Evolutionary conservation across 2,329 filamentous ascomycete species (phyloP), one percentile per base, ranked within the genome.

Genomic region (Coniochaeta pulveracea): DNA sequence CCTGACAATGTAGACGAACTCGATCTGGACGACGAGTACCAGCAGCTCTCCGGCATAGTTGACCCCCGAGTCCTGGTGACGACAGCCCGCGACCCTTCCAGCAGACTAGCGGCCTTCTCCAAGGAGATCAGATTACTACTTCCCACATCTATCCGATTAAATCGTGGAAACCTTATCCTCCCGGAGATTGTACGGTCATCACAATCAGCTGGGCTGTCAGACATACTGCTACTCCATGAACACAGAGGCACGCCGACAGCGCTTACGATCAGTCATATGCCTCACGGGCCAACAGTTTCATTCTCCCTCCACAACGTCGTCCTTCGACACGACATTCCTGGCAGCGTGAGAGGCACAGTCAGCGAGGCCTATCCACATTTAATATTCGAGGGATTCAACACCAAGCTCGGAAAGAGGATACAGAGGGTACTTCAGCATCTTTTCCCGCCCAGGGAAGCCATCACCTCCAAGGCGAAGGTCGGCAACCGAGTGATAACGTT

Each of bases 321-420:
- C 8, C 65, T 98, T 33, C 77, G 91, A 27, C 84, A 88, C 39
- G 91, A 98, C 52, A 93, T 98, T 14, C 89, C 91, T 2, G 86
- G 91, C 42, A 76, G 80, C 26, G 75, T 85, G 7, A 73, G 83
- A 37, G 91, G 91, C 30, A 52, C 50, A 6, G 47, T 52, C 30
- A 85, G 77, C 40, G 91, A 98, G 58, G 80, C 77, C 23, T 98
- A 95, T 47, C 91, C 91, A 0, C 89, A 96, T 50, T 66, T 98
- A 3, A 84, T 98, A 41, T 96, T 98, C 47, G 91, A 98, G 49
- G 86, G 86, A 3, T 96, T 98, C 59, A 81, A 71, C 5, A 85
- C 82, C 5, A 72, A 72, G 21, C 63, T 96, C 5, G 91, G 91
- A 35, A 69, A 78, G 47, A 73, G 91, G 12, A 77, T 95, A 11